phyloP scores from a whole-genome alignment of 345 rosid genomes.

The Eutrema yunnanense region DNA sequence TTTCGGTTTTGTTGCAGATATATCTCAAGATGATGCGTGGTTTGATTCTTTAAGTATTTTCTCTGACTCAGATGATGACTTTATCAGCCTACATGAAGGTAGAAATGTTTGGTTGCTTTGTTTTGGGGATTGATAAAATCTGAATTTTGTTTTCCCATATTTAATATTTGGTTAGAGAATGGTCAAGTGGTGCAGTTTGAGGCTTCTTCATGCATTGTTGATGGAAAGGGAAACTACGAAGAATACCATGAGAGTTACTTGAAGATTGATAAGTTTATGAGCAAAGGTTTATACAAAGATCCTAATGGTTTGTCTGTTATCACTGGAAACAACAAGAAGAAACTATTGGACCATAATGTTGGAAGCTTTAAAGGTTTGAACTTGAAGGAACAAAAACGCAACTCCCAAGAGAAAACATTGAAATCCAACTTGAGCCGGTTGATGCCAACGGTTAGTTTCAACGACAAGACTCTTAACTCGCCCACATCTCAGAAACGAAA shows the following conservation, averaged over 20 bases:
- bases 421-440: constrained; percentile 20
- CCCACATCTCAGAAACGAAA: constrained; percentile 38
- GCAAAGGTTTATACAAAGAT: constrained; percentile 13
- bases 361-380: constrained; percentile 25
- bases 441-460: constrained; percentile 35
- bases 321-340: constrained; percentile 21
- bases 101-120: background rate
- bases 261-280: constrained; percentile 35
- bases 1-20: constrained; percentile 30
- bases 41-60: constrained; percentile 70
- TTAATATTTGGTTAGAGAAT: constrained; percentile 34
- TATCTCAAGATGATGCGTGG: constrained; percentile 68
- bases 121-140: background rate
- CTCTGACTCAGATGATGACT: constrained; percentile 90
- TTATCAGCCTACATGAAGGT: constrained; percentile 71
- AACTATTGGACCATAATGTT: constrained; percentile 19
- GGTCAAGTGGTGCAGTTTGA: constrained; percentile 71
- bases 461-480: constrained; percentile 28
- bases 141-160: background rate
- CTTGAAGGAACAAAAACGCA: constrained; percentile 3
- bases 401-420: constrained; percentile 23
- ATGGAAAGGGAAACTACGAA: constrained; percentile 53
- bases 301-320: constrained; percentile 7
- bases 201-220: constrained; percentile 52
- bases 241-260: constrained; percentile 58